Evolutionary conservation across 176 grass and related monocot species (phyloP).

Genomic region (Leersia perrieri): DNA sequence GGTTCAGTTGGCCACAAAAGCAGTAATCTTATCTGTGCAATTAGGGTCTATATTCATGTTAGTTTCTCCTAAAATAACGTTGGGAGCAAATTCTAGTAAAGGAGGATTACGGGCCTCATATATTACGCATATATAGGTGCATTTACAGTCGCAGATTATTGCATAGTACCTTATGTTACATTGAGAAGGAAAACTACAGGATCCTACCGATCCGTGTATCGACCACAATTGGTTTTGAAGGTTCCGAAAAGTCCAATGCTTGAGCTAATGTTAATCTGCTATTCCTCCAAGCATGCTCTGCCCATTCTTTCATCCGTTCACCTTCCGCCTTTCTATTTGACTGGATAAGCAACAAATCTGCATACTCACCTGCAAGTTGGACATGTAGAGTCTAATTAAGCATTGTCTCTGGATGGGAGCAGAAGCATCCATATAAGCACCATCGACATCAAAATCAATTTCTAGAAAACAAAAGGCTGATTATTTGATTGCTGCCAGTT

Average conservation of each 20-base stretch:
- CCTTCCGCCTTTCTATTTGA: slow-evolving; percentile 85
- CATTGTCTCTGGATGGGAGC: background rate
- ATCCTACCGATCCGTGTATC: slow-evolving; percentile 74
- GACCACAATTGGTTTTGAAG: slow-evolving; percentile 50
- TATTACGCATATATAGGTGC: background rate
- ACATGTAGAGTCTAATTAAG: slow-evolving; percentile 14
- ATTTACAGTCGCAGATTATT: background rate
- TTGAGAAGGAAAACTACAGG: slow-evolving; percentile 30
- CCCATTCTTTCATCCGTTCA: slow-evolving; percentile 80
- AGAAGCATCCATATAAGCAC: slow-evolving; percentile 2
- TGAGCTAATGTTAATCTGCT: slow-evolving; percentile 61
- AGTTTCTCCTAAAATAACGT: background rate
- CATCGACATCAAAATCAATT: background rate
- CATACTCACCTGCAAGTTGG: slow-evolving; percentile 66
- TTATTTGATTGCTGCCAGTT: background rate
- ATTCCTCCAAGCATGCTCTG: slow-evolving; percentile 70
- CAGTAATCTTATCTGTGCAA: background rate
- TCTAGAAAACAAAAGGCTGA: background rate
- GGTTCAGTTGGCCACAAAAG: background rate
- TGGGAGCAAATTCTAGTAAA: background rate
- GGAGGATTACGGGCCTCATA: background rate
- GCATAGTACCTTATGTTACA: background rate
- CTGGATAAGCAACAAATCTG: slow-evolving; percentile 75
- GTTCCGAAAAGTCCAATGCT: slow-evolving; percentile 61
- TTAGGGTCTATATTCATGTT: background rate